These are phyloP conservation scores for Escovopsis weberi DNA, from an alignment of 2,329 filamentous ascomycete species.

Conservation along the genomic window DNA sequence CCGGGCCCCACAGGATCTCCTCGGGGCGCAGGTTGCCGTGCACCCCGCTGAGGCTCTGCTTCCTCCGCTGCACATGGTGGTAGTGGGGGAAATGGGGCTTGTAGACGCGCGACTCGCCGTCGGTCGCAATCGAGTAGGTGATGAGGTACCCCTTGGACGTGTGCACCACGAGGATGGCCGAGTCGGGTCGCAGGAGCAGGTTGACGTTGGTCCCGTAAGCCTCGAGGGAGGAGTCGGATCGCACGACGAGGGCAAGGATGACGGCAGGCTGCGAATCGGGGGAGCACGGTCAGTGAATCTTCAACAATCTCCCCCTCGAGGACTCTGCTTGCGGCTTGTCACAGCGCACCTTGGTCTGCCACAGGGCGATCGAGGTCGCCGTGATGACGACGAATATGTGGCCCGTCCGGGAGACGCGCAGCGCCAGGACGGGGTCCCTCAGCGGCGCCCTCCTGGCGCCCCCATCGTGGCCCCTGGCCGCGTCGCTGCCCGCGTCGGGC, in stretches of 20 bases:
- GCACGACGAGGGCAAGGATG: conserved; percentile 69
- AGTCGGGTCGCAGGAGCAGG: conserved; percentile 78
- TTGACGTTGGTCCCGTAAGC: conserved; percentile 77
- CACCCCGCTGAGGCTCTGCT: conserved; percentile 46
- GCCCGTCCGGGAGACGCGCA: conserved; percentile 65
- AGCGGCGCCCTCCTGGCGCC: conserved; percentile 23
- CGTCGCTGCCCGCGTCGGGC: background rate
- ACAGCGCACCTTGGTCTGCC: conserved; percentile 75
- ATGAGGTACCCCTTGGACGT: conserved; percentile 79
- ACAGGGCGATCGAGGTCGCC: conserved; percentile 71
- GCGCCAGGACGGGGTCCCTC: conserved; percentile 54
- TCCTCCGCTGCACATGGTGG: conserved; percentile 46
- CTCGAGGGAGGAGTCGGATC: conserved; percentile 64
- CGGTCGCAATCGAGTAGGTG: conserved; percentile 82
- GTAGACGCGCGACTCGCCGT: conserved; percentile 71
- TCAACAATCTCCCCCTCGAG: background rate
- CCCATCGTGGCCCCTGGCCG: conserved; percentile 5
- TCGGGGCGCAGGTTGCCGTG: conserved; percentile 40
- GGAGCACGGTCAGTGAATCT: background rate
- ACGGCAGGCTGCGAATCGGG: conserved; percentile 57
- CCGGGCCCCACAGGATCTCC: conserved; percentile 56
- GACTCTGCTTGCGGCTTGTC: background rate
- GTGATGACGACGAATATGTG: conserved; percentile 82
- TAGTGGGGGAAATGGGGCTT: conserved; percentile 63
- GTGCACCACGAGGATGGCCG: conserved; percentile 80